These are phyloP conservation scores for Hypoxylon lenormandii DNA, from an alignment of 495 filamentous ascomycete species.

Conservation along the genomic window DNA sequence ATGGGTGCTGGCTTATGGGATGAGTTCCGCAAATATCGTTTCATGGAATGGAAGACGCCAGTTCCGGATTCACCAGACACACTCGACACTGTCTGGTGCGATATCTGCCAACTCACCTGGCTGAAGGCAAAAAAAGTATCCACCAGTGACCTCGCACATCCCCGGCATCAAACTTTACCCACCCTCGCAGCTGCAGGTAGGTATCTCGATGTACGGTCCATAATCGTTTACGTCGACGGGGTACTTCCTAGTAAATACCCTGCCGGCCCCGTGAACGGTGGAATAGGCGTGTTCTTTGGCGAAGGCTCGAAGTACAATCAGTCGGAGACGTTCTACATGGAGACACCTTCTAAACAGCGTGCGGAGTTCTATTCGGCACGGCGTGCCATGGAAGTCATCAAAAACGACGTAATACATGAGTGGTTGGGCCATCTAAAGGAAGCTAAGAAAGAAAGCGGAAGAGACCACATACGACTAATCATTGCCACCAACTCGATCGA, in stretches of 20 bases:
- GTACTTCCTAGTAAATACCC: too few species aligned
- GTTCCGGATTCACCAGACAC: too few species aligned
- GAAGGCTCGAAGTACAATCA: conserved; percentile 3
- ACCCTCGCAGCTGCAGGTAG: background rate
- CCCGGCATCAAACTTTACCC: background rate
- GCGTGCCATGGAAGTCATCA: background rate
- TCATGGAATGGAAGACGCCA: too few species aligned
- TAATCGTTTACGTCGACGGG: conserved; percentile 4
- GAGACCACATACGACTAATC: background rate
- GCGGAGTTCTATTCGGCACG: background rate
- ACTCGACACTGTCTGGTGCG: background rate
- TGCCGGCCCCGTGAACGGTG: background rate
- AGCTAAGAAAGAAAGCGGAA: background rate
- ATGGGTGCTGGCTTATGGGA: background rate
- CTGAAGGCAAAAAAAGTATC: background rate
- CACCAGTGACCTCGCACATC: background rate
- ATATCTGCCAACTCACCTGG: conserved; percentile 6
- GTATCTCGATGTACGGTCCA: background rate
- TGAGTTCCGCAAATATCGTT: too few species aligned
- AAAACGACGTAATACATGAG: background rate
- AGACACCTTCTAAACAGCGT: background rate
- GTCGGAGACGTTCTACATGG: background rate
- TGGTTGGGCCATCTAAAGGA: background rate
- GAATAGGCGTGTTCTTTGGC: conserved; percentile 1
- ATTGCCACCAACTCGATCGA: background rate